Base-by-base conservation (phyloP, 345 rosid genomes). In the Eucalyptus sp. region DNA sequence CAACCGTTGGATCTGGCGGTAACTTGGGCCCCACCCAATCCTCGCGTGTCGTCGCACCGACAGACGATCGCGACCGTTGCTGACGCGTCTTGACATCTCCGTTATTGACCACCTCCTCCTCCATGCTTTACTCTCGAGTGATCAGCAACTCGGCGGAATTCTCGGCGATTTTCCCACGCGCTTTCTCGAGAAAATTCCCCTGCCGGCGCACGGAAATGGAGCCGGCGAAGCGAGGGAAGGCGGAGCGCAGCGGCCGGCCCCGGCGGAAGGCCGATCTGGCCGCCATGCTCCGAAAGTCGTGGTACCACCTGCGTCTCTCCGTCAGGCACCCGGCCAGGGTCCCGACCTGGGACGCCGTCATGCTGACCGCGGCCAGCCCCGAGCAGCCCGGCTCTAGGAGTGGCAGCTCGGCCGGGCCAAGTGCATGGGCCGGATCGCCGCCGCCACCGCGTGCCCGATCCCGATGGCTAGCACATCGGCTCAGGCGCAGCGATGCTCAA, bases 291-390 rank as follows among this genome's bases (percentile, higher is more conserved):
- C 94, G 98, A 41, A 98, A 96, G 89, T 95, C 99, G 46, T 97
- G 99, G 99, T 98, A 95, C 94, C 99, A 95, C 93, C 93, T 98
- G 41, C 87, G 99, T 50, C 88, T 98, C 86, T 98, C 99, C 13
- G 99, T 97, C 64, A 95, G 99, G 62, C 98, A 97, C 90, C 97
- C 99, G 3, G 86, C 97, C 7, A 89, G 99, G 88, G 99, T 97
- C 88, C 96, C 97, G 6, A 97, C 99, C 33, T 98, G 99, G 99
- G 99, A 98, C 88, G 99, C 97, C 58, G 94, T 98, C 56, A 93
- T 96, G n/a, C 97, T 98, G 90, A 96, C 99, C 1, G 98, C 99
- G 4, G 99, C 99, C 88, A 98, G 99, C 91, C 99, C 99, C 49
- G 97, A 98, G 91, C 99, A 98, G 99, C 98, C 48, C 92, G 94